Base-by-base conservation (phyloP, 441 rosid species). In the Brassica balearica region DNA sequence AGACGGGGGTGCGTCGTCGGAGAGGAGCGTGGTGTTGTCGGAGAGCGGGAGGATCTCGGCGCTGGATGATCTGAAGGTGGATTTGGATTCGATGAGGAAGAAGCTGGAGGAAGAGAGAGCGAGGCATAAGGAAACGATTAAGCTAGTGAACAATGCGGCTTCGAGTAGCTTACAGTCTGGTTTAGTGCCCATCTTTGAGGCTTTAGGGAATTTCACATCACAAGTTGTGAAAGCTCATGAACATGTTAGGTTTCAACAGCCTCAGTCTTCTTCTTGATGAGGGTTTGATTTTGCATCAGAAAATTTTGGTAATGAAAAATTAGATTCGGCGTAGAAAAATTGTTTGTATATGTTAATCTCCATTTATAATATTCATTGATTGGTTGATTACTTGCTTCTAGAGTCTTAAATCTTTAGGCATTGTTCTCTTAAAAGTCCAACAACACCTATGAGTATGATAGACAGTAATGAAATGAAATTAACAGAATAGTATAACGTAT, bases 31-130 rank as follows among this genome's bases (percentile, higher is more conserved):
- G 94, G 90, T 75, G 85, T 87, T 87, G 53, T 85, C 95, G 0
- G 95, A 83, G 60, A 86, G 87, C 20, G 98, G 94, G 27, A 85
- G 94, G 32, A 85, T 95, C 63, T 91, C 98, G 2, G 90, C 86
- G 2, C 79, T 91, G 7, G 98, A 95, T 82, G 99, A 95, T 78
- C 77, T 95, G 67, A 92, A 92, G 84, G 97, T 92, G 79, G 98
- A 89, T 75, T 84, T 92, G 85, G 93, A 91, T 72, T 62, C 83
- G 8, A 78, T 95, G 53, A 86, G 87, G 79, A 81, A 71, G 66
- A 91, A 89, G 82, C 78, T 95, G 51, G 93, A 85, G 36, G 59
- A 79, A 41, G 97, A 95, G 78, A 90, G 86, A 76, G 93, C 87
- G 64, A 91, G 87, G 60, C 97, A 92, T 81, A 90, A 89, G 79